These are phyloP conservation scores for Mycosarcoma mackinlayi DNA, from an alignment of 1,284 basidiomycete genomes.

Conservation along the genomic window DNA sequence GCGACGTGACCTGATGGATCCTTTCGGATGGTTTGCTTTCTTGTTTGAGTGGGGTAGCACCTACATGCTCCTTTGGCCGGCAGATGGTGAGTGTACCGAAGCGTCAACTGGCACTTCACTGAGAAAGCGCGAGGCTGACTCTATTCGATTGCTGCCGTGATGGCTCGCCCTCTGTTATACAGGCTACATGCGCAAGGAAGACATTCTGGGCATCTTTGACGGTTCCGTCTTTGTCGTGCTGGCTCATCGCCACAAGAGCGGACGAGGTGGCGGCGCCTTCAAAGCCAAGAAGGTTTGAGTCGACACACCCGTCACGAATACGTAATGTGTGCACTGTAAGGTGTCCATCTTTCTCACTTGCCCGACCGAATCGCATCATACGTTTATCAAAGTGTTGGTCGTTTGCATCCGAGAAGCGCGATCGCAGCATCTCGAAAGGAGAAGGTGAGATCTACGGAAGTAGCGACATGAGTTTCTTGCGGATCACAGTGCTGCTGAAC, in stretches of 20 bases:
- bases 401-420: too few species aligned
- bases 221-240: constrained; percentile 52
- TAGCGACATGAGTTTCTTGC: too few species aligned
- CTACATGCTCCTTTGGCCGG: constrained; percentile 55
- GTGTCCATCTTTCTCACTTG: too few species aligned
- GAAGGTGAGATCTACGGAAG: too few species aligned
- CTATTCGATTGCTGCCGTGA: too few species aligned
- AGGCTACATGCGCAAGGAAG: constrained; percentile 58
- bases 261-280: constrained; percentile 36
- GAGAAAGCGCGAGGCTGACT: background rate
- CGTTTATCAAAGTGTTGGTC: too few species aligned
- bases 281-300: constrained; percentile 26
- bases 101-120: too few species aligned
- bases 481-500: too few species aligned
- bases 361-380: too few species aligned
- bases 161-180: background rate
- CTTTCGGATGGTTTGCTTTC: constrained; percentile 54
- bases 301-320: background rate
- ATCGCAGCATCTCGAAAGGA: too few species aligned
- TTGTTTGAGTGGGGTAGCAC: constrained; percentile 54
- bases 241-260: constrained; percentile 44
- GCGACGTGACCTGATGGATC: constrained; percentile 49
- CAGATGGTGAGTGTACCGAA: constrained; percentile 37
- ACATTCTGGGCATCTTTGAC: constrained; percentile 55
- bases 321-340: background rate